A percentile compares a stretch with the other conserved stretches of the same genome.
These are phyloP conservation scores for Cyclotella cryptica DNA, from an alignment of 108 stramenopile genomes.

Conservation along the genomic window DNA sequence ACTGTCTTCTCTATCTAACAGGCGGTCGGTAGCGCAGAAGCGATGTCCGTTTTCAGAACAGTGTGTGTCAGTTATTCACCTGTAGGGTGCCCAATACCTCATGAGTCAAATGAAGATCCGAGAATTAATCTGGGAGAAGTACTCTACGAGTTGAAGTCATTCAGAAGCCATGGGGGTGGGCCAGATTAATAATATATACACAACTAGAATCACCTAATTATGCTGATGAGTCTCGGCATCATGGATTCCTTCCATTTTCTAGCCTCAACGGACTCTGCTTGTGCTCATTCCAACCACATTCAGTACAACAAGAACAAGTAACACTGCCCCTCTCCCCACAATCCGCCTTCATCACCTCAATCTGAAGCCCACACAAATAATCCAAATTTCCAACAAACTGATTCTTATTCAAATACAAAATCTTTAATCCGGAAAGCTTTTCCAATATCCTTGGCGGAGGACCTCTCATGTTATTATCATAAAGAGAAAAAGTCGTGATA, in stretches of 20 bases:
- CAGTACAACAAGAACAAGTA: slow-evolving; percentile 35
- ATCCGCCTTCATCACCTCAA: slow-evolving; percentile 43
- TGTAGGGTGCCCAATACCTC: not conserved
- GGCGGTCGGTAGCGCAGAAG: too few relatives aligned
- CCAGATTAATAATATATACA: not conserved
- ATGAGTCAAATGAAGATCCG: not conserved
- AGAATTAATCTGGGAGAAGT: not conserved
- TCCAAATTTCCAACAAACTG: slow-evolving; percentile 37
- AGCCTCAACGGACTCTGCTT: slow-evolving; percentile 19
- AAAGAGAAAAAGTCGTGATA: slow-evolving; percentile 39
- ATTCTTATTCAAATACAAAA: slow-evolving; percentile 50
- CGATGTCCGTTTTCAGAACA: too few relatives aligned
- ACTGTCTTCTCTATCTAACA: too few relatives aligned
- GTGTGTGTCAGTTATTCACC: too few relatives aligned
- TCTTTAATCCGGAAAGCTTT: slow-evolving; percentile 19
- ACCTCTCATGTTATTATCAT: slow-evolving; percentile 44
- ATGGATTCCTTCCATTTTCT: slow-evolving; percentile 15
- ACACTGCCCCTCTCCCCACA: slow-evolving; percentile 45
- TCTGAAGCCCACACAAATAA: slow-evolving; percentile 30
- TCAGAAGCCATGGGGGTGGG: not conserved
- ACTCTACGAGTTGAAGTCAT: too few relatives aligned
- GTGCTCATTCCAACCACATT: slow-evolving; percentile 37
- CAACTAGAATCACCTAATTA: not conserved
- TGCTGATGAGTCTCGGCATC: not conserved
- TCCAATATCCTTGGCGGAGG: slow-evolving; percentile 37